phyloP scores from a whole-genome alignment of 1,284 basidiomycete genomes.

The Tylopilus orsonianus region DNA sequence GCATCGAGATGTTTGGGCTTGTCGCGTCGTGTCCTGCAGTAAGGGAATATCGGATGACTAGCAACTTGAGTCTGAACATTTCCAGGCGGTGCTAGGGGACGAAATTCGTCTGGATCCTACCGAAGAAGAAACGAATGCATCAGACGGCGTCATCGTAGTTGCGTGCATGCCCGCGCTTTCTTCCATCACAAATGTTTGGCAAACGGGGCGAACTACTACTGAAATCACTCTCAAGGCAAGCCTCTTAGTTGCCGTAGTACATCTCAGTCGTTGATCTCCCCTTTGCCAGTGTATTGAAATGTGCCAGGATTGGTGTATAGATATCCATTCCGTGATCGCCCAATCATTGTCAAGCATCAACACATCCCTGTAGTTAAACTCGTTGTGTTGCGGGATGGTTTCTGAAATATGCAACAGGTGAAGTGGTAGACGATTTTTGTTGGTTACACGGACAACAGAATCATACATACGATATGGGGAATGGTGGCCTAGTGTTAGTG shows the following conservation, averaged over 20 bases:
- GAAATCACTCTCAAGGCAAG: slow-evolving; percentile 55
- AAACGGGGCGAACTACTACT: slow-evolving; percentile 64
- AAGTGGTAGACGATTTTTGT: neutral
- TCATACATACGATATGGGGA: neutral
- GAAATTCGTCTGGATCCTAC: slow-evolving; percentile 80
- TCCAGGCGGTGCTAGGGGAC: slow-evolving; percentile 51
- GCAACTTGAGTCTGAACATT: neutral
- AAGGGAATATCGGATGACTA: slow-evolving; percentile 26
- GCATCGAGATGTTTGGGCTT: slow-evolving; percentile 84
- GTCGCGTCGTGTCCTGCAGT: slow-evolving; percentile 79
- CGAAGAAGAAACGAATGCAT: slow-evolving; percentile 56
- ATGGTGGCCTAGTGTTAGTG: neutral
- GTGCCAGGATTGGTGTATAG: slow-evolving; percentile 66
- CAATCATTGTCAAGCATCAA: slow-evolving; percentile 52
- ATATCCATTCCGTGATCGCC: slow-evolving; percentile 73
- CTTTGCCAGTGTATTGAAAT: slow-evolving; percentile 59
- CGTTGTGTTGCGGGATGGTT: neutral
- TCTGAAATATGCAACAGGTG: neutral
- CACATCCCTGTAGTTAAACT: slow-evolving; percentile 13
- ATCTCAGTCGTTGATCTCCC: neutral
- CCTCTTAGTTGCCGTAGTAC: slow-evolving; percentile 2
- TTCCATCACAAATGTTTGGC: slow-evolving; percentile 80
- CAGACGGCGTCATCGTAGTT: slow-evolving; percentile 66
- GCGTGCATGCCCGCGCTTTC: slow-evolving; percentile 90
- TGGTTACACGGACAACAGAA: neutral